Evolutionary conservation across 768 basidiomycete genomes (phyloP), one percentile per base, ranked within the genome.

Genomic region (Trametes cingulata): DNA sequence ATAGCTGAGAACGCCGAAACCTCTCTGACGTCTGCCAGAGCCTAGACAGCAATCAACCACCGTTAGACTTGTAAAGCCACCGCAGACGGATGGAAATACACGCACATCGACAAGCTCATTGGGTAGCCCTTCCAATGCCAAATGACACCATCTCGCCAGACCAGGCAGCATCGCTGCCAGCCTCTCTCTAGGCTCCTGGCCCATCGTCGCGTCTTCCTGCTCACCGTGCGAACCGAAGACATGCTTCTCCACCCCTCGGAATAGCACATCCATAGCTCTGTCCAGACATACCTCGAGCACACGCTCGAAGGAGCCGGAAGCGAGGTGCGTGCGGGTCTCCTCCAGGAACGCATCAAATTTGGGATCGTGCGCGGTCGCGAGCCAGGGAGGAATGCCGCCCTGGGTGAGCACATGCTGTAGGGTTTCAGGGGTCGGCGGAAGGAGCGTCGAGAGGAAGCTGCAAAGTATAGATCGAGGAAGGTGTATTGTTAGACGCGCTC

Each of bases 51-150:
- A 40, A 39, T 63, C 20, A 59, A 17, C 36, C 35, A 43, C 45
- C 24, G 9, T 37, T 35, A 54, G 29, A 47, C 51, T n/a, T 3
- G 17, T 33, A 17, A 29, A 39, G 36, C 22, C 29, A 43, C 3
- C n/a, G 15, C 1, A 42, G 2, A 17, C 20, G 25, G 56, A 56
- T 41, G 58, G 22, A 47, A 42, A 12, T 19, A 10, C 7, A 82
- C 90, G 73, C 69, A 93, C 93, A 76, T 95, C 92, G 25, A 93
- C 82, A 64, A 93, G 75, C 70, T 90, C 91, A 70, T 91, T 93
- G 36, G 90, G 91, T 55, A 87, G 70, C 17, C 82, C 82, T 62
- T 84, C 80, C 65, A 93, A 70, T 39, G 86, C 86, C 58, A 85
- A 58, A 63, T 83, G 83, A 67, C 86, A 87, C 92, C 93, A 94